phyloP scores from a whole-genome alignment of 345 rosid genomes.

The Bruguiera gymnorhiza region DNA sequence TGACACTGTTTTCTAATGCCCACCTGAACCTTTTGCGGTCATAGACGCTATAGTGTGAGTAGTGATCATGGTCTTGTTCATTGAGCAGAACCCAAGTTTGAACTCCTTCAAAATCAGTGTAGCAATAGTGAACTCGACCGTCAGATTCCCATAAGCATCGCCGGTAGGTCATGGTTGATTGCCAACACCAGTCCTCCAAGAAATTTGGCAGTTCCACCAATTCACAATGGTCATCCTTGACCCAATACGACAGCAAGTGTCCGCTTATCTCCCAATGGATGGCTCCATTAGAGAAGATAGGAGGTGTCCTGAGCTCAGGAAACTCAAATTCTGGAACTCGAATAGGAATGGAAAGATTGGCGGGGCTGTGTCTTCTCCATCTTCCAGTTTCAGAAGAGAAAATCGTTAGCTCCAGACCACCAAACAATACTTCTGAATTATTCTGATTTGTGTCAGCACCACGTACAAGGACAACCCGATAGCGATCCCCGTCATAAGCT shows the following conservation, averaged over 20 bases:
- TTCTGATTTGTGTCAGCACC: neutral
- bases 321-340: conserved; percentile 2
- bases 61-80: conserved; percentile 10
- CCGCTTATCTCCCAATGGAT: conserved; percentile 20
- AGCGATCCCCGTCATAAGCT: conserved; percentile 10
- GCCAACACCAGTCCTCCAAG: conserved; percentile 7
- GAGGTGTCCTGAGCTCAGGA: neutral
- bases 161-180: conserved; percentile 6
- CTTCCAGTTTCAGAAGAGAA: conserved; percentile 17
- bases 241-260: conserved; percentile 15
- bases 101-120: conserved; percentile 21
- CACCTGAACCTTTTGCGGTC: conserved; percentile 15
- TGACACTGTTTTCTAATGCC: conserved; percentile 14
- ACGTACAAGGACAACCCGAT: conserved; percentile 17
- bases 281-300: conserved; percentile 19
- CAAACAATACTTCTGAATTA: neutral
- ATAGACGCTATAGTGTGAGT: neutral
- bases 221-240: conserved; percentile 3
- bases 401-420: conserved; percentile 5
- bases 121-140: conserved; percentile 14
- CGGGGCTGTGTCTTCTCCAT: conserved; percentile 8
- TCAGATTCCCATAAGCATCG: conserved; percentile 23
- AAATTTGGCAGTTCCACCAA: conserved; percentile 14
- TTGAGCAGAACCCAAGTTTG: conserved; percentile 24
- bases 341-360: conserved; percentile 5